A percentile compares a stretch with the other conserved stretches of the same genome.
phyloP scores from a whole-genome alignment of 2,329 filamentous ascomycete genomes.

The Ophioceras dolichostomum region DNA sequence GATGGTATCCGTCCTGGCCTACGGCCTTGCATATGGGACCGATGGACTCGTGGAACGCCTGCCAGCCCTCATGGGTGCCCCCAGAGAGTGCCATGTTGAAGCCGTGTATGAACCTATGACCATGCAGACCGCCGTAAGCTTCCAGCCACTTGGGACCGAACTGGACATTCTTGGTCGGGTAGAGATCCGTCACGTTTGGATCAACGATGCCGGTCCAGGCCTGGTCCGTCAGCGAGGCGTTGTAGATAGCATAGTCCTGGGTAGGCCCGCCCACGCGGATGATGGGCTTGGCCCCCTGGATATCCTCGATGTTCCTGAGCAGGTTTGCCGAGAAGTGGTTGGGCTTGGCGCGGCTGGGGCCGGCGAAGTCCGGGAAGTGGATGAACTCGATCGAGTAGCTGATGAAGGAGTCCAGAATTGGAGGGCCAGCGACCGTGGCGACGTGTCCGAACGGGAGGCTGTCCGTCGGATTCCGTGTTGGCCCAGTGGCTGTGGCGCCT shows the following conservation, averaged over 20 bases:
- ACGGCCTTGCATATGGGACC: slow-evolving; percentile 45
- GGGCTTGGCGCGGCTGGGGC: slow-evolving; percentile 39
- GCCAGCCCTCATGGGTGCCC: slow-evolving; percentile 36
- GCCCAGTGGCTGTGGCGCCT: no score
- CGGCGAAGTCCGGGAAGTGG: slow-evolving; percentile 38
- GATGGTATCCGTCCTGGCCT: slow-evolving; percentile 25
- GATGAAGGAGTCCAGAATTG: slow-evolving; percentile 24
- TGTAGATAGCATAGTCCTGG: slow-evolving; percentile 51
- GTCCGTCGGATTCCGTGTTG: no score
- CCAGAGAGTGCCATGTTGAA: slow-evolving; percentile 44
- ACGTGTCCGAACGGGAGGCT: no score
- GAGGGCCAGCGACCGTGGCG: no score
- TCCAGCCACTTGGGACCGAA: slow-evolving; percentile 53
- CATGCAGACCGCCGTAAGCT: slow-evolving; percentile 44
- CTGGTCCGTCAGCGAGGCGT: slow-evolving; percentile 31
- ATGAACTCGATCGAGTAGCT: slow-evolving; percentile 35
- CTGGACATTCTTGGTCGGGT: slow-evolving; percentile 45
- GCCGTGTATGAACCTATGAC: slow-evolving; percentile 45
- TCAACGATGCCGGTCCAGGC: slow-evolving; percentile 41
- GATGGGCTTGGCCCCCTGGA: slow-evolving; percentile 43
- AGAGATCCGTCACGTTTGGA: slow-evolving; percentile 37
- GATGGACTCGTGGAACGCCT: slow-evolving; percentile 40
- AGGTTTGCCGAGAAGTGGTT: slow-evolving; percentile 50
- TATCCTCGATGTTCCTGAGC: slow-evolving; percentile 39
- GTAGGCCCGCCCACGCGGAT: slow-evolving; percentile 56